These are phyloP conservation scores for Acer campestre DNA, from an alignment of 345 rosid species.

Conservation along the genomic window DNA sequence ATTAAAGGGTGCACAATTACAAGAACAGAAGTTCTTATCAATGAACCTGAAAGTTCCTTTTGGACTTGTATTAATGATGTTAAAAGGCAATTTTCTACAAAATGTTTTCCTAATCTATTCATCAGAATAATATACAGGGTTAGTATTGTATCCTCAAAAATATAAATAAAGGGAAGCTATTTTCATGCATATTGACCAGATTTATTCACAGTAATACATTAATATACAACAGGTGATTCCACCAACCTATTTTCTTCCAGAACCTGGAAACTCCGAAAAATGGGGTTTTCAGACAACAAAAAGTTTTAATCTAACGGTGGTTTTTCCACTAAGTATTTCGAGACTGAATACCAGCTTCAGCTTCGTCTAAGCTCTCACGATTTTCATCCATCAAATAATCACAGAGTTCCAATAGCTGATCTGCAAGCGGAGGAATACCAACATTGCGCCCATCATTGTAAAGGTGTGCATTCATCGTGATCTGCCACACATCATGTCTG, in stretches of 20 bases:
- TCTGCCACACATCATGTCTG: slow-evolving; percentile 91
- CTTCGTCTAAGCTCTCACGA: slow-evolving; percentile 49
- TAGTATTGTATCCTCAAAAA: not conserved
- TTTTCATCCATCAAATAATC: slow-evolving; percentile 67
- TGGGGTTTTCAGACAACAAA: not conserved
- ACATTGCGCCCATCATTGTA: slow-evolving; percentile 87
- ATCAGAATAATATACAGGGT: not conserved
- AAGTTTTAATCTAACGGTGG: not conserved
- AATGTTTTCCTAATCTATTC: not conserved
- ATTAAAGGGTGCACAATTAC: no score
- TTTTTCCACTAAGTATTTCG: slow-evolving; percentile 19
- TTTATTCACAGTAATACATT: no score
- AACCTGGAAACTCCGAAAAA: not conserved
- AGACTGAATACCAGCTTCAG: slow-evolving; percentile 65
- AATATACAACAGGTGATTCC: not conserved
- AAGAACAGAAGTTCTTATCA: no score
- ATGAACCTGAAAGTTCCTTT: no score
- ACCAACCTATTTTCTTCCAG: no score
- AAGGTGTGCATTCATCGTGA: slow-evolving; percentile 68
- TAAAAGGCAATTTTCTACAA: no score
- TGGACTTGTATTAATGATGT: no score
- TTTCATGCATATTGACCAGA: not conserved
- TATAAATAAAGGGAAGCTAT: not conserved
- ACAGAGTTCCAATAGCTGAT: slow-evolving; percentile 93
- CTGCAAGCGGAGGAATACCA: slow-evolving; percentile 93